Evolutionary conservation across 768 basidiomycete species (phyloP), one percentile per base, ranked within the genome.

Genomic region (Sarcodon aspratus): DNA sequence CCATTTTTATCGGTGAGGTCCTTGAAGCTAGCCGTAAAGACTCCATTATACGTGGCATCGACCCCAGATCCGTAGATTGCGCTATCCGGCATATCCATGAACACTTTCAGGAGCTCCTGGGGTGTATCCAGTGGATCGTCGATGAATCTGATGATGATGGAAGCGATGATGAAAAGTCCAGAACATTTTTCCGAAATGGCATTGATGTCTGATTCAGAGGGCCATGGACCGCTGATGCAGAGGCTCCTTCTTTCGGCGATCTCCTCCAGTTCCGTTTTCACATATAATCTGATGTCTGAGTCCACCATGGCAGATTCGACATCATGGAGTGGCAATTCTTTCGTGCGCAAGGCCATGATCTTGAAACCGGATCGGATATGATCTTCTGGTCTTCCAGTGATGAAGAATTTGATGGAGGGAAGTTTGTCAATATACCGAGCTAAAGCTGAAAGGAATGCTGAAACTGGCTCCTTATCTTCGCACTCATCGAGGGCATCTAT

Each of bases 131-230:
- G 8, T 13, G 42, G 31, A 46, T 34, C 45, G 46, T 48, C 54
- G 3, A 61, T 52, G 27, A 56, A 59, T 33, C 51, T 55, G 15
- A 57, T 46, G 0, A 53, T 48, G 0, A 56, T 59, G 1, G 59
- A 48, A 1, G 59, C 59, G 31, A 51, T 57, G 17, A 59, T 58
- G 44, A 61, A 61, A 7, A 59, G 34, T 3, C 56, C 57, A 21
- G 33, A 36, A 1, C 45, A 46, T 6, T 46, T 35, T 2, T 47
- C 21, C 13, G 36, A 34, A 7, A 53, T 35, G n/a, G 18, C 13
- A 3, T 43, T 31, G 7, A 53, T 18, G 3, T 53, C 38, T 1
- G 35, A 13, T 10, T 46, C 37, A 3, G 12, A 13, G 7, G 52
- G 52, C 52, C 52, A 53, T n/a, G 18, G 12, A 0, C 31, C 40